Evolutionary conservation across 495 filamentous ascomycete species (phyloP), one percentile per base, ranked within the genome.

Genomic region (Letharia columbiana): DNA sequence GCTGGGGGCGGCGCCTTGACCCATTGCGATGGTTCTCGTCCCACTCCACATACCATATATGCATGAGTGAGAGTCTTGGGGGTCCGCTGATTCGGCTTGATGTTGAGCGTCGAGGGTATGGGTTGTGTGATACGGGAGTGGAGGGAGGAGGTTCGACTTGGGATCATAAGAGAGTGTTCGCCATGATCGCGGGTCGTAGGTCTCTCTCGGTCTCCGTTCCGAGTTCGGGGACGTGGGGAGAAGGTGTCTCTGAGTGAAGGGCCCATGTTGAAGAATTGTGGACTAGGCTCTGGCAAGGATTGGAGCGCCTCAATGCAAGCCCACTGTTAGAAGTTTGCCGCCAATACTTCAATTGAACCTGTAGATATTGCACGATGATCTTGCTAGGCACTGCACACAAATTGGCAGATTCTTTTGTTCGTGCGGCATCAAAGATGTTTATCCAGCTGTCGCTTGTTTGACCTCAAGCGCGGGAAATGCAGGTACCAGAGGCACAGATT

Each of bases 1-100:
- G 79, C 75, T 9, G 92, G 91, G 0, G 90, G 68, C 0, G 94
- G 92, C 65, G 94, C 94, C 79, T 93, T 96, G 41, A 97, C 92
- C 94, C 94, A 98, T 86, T 98, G 94, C 57, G 94, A 96, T 13
- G 94, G 94, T 75, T 98, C 94, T 28, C 94, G 85, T 65, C 95
- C 94, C 50, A 98, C 93, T 83, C 94, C 94, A 71, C 94, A 98
- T 40, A 98, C 94, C 90, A 98, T 96, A 76, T 98, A 98, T 63
- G 94, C 94, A 85, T 98, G 94, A 33, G 94, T 98, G 67, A 98
- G 84, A 8, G 94, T 98, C 83, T 98, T 98, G 42, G 94, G 94
- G 1, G 93, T 96, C 60, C 92, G 86, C 74, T 95, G 91, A 64
- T 89, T 84, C 63, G 91, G 86, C 78, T 96, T 98, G 69, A 85